Base-by-base conservation (phyloP, 139 green algal species). In the Picochlorum sp. region DNA sequence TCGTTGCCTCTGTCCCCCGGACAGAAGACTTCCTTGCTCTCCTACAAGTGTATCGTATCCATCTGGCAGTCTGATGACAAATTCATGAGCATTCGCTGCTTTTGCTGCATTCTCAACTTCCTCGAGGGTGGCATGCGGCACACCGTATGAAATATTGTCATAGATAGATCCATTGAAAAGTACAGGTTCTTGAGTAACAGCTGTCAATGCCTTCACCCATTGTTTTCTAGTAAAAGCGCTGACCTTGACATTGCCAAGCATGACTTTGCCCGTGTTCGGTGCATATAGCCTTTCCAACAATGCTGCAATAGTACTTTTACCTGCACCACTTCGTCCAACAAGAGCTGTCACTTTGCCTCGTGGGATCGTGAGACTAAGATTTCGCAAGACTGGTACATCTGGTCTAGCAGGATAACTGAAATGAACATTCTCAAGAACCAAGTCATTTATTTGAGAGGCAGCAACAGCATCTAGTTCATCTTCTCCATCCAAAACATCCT, bases 111-210 rank as follows among this genome's bases (percentile, higher is more conserved):
- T 57, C 63, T 81, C 71, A 8, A 88, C 62, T 47, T 82, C 72
- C 18, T 62, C 68, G 45, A 62, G 45, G 32, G 41, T 70, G 61
- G 65, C 72, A 21, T 14, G 54, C 21, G 68, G 68, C 24, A 61
- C 66, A 60, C 81, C 87, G 58, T 96, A 96, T 1, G 75, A 71
- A 24, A 96, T 96, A 79, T 96, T 96, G 71, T 96, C 88, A 3
- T 66, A 79, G 11, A 95, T 90, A 63, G 72, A 92, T 21, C 83
- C 86, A 74, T 76, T 62, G 69, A 95, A 95, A 14, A 95, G 76
- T 49, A 91, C 80, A 14, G 88, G 83, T 67, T 95, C 88, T 67
- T 95, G 86, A 37, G 70, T 77, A n/a, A 88, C 74, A 26, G 92
- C 77, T 10, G 85, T 77, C 11, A 95, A 69, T 21, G 83, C 79